phyloP scores from a whole-genome alignment of 2,329 filamentous ascomycete species.

The Hymenoscyphus salicellus region DNA sequence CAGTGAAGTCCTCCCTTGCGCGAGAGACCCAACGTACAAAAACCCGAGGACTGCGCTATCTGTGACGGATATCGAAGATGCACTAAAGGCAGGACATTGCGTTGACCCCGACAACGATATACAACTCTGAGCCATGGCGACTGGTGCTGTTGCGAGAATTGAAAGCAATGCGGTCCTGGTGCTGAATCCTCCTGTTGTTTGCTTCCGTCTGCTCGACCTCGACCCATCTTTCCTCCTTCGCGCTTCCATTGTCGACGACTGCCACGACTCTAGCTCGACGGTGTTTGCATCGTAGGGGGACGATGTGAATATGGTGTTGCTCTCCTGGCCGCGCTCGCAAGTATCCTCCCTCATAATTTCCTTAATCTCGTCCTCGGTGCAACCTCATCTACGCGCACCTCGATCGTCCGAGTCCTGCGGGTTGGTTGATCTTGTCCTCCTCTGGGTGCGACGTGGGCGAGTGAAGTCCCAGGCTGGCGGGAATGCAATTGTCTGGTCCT shows the following conservation, averaged over 20 bases:
- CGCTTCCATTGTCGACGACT: constrained; percentile 13
- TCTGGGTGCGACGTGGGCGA: neutral
- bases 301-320: constrained; percentile 16
- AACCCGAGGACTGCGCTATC: constrained; percentile 53
- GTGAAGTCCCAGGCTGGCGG: neutral
- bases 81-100: constrained; percentile 68
- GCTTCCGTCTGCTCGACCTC: constrained; percentile 20
- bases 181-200: constrained; percentile 24
- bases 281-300: constrained; percentile 20
- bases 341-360: constrained; percentile 31
- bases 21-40: constrained; percentile 55
- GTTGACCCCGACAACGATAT: constrained; percentile 69
- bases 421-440: constrained; percentile 23
- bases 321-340: constrained; percentile 16
- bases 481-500: constrained; percentile 15
- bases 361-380: constrained; percentile 14
- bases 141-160: constrained; percentile 31
- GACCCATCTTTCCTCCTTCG: constrained; percentile 10
- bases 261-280: constrained; percentile 15
- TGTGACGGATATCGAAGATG: constrained; percentile 69
- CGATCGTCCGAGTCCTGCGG: constrained; percentile 2
- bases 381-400: constrained; percentile 26
- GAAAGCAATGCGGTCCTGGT: constrained; percentile 31
- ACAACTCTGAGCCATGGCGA: constrained; percentile 41
- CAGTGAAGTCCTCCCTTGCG: constrained; percentile 19